phyloP scores from a whole-genome alignment of 179 eudicot genomes.

The Silene coronaria region DNA sequence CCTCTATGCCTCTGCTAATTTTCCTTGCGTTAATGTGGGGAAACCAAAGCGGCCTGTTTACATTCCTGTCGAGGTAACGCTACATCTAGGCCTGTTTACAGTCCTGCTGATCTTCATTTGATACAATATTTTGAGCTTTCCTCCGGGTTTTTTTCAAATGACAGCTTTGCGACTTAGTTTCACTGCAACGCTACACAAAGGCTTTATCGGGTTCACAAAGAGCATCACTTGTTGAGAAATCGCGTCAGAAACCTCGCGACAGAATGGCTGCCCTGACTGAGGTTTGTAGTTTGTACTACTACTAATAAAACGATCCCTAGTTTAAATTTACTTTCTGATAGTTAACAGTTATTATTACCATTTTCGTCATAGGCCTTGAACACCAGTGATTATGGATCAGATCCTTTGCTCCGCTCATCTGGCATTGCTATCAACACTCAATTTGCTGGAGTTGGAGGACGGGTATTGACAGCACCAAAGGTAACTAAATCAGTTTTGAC shows the following conservation, averaged over 20 bases:
- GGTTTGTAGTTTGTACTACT: constrained; percentile 32
- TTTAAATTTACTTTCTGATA: background rate
- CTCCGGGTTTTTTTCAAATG: background rate
- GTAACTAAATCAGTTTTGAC: constrained; percentile 21
- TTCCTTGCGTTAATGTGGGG: constrained; percentile 81
- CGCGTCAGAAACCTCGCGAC: constrained; percentile 71
- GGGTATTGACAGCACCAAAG: constrained; percentile 63
- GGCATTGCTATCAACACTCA: constrained; percentile 50
- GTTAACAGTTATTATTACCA: background rate
- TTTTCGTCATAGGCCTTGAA: constrained; percentile 46
- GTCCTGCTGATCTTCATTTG: too few relatives aligned
- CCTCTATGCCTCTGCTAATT: constrained; percentile 43
- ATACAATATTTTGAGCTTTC: too few relatives aligned
- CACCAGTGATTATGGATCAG: constrained; percentile 57
- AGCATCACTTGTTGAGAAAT: constrained; percentile 64
- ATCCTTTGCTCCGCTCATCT: constrained; percentile 59
- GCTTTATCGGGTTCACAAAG: constrained; percentile 58
- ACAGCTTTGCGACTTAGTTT: constrained; percentile 62
- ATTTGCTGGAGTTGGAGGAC: constrained; percentile 66
- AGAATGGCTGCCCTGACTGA: constrained; percentile 52
- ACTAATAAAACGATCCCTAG: background rate
- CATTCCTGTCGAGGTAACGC: constrained; percentile 60
- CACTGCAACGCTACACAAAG: constrained; percentile 66
- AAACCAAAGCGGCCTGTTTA: constrained; percentile 61
- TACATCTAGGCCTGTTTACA: too few relatives aligned